Percentiles rank a stretch among this genome's conserved stretches.
Conservation (phyloP, 1,284 basidiomycete genomes). For the Tilletia indica region DNA sequence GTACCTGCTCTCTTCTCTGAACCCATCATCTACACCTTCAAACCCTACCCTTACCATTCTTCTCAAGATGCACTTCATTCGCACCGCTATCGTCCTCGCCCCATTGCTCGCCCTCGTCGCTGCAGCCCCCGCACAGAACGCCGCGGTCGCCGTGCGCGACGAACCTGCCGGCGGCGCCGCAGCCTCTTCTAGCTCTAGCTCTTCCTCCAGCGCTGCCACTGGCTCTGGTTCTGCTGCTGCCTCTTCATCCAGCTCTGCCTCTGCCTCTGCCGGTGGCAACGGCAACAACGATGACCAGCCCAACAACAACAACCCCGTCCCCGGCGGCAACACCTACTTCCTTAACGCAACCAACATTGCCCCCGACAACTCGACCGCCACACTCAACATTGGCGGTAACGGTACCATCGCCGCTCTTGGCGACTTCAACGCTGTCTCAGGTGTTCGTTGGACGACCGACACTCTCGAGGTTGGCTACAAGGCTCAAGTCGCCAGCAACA, state of each 20-base stretch:
- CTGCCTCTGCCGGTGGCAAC: no score
- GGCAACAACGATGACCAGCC: no score
- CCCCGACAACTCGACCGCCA: slow-evolving; percentile 1
- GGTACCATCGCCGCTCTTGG: not conserved
- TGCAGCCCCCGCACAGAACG: not conserved
- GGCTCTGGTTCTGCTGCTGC: not conserved
- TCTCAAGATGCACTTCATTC: not conserved
- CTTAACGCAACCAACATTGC: not conserved
- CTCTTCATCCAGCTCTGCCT: no score
- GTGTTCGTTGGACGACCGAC: not conserved
- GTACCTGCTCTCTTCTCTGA: no score
- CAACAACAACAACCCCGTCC: no score
- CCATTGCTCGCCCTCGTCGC: not conserved
- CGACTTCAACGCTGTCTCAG: not conserved
- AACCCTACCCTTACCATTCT: not conserved
- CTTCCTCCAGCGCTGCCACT: no score
- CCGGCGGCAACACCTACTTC: not conserved
- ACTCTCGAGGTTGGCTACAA: not conserved
- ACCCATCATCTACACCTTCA: no score
- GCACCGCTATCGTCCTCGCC: not conserved
- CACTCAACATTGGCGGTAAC: not conserved
- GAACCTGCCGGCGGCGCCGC: no score
- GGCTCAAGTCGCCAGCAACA: not conserved
- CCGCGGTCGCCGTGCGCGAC: no score
- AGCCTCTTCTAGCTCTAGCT: no score